A percentile compares a stretch with the other conserved stretches of the same genome.
phyloP scores from a whole-genome alignment of 2,329 filamentous ascomycete species.

The Fusarium floridanum region DNA sequence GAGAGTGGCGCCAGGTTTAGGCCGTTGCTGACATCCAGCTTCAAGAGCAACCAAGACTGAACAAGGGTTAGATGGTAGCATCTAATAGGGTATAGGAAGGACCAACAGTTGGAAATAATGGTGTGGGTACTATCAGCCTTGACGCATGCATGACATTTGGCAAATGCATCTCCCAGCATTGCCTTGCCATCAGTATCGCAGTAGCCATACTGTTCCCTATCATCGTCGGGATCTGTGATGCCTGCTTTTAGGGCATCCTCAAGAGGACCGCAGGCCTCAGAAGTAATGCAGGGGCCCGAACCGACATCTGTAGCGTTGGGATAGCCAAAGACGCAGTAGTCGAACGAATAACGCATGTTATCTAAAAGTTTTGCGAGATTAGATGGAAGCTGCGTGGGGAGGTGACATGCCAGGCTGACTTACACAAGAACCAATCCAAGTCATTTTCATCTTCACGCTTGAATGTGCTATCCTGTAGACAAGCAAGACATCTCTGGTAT shows the following conservation, averaged over 20 bases:
- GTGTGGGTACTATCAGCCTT: conserved; percentile 55
- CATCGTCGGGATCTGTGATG: conserved; percentile 51
- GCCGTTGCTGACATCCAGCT: conserved; percentile 64
- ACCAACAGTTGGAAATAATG: conserved; percentile 65
- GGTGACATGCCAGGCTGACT: conserved; percentile 42
- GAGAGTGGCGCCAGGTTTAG: conserved; percentile 52
- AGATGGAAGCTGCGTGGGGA: background rate
- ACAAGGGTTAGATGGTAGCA: conserved; percentile 7
- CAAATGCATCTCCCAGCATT: conserved; percentile 50
- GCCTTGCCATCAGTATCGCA: conserved; percentile 58
- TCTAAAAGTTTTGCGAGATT: conserved; percentile 53
- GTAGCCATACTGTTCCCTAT: conserved; percentile 58
- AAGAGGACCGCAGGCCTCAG: conserved; percentile 63
- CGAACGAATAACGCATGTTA: conserved; percentile 66
- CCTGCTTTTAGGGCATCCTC: conserved; percentile 56
- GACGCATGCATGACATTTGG: conserved; percentile 62
- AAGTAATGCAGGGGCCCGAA: conserved; percentile 64
- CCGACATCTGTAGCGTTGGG: conserved; percentile 61
- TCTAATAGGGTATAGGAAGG: background rate
- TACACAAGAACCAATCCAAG: conserved; percentile 69
- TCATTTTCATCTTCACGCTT: conserved; percentile 63
- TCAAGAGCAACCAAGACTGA: conserved; percentile 64
- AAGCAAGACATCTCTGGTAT: conserved; percentile 64
- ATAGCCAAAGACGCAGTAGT: conserved; percentile 66
- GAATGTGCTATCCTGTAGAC: conserved; percentile 65